Evolutionary conservation across 768 basidiomycete species (phyloP), one percentile per base, ranked within the genome.

Genomic region (Lyophyllum atratum): DNA sequence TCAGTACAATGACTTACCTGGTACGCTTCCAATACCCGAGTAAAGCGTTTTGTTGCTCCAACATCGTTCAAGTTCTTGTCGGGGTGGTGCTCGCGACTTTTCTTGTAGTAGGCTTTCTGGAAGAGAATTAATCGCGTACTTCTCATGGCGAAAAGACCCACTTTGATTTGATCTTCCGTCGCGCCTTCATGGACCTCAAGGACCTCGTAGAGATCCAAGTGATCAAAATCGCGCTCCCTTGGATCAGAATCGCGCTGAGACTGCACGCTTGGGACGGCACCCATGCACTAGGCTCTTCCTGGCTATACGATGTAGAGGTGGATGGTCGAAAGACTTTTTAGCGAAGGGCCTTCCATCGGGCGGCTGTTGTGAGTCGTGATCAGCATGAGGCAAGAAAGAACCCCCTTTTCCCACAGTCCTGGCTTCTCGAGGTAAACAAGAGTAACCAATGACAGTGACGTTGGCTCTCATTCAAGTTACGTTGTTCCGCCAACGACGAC

Each of bases 51-150:
- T 0, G 87, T 90, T 0, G 92, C 82, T 21, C 79, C 88, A 45
- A 86, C 85, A 57, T 90, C 83, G 58, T 85, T 74, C 19, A 82
- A 77, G 65, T 93, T 93, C 71, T 92, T 84, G 70, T 87, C 86
- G 0, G 86, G 86, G 66, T 87, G 84, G 65, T 85, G 81, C 45
- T 86, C 70, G 31, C 89, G 79, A 8, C 87, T 87, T 11, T 85
- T 81, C 61, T 76, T 83, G 47, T 86, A 74, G 67, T 87, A 90
- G 4, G 89, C 81, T 68, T 73, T 78, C 87, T 89, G 12, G 25
- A 65, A 59, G 15, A 33, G 1, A 21, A 21, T 6, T 15, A 40
- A n/a, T 19, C 1, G 12, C 4, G n/a, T n/a, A n/a, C n/a, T n/a
- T n/a, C n/a, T n/a, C n/a, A n/a, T n/a, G n/a, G n/a, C n/a, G n/a